Base-by-base conservation (phyloP, 116 monocot species). In the Cymodocea nodosa region DNA sequence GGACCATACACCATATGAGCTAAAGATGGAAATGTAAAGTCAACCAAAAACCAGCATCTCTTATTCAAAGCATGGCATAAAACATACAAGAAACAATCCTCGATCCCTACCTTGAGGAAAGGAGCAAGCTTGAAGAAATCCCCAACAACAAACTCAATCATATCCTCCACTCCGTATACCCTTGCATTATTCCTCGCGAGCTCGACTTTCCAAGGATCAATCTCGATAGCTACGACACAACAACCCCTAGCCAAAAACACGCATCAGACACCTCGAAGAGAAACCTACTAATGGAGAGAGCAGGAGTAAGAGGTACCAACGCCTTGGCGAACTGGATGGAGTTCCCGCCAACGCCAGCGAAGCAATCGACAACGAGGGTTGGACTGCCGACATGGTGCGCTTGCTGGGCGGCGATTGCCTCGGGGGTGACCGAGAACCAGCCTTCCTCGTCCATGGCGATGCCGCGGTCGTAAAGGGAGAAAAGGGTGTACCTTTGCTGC, bases 401-500 rank as follows among this genome's bases (percentile, higher is more conserved):
- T 36, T 88, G 88, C 22, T 59, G 7, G 22, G 79, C 72, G 40
- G 84, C 84, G 51, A 88, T 72, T 52, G 71, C 19, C 73, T 88
- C 88, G 0, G 88, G 84, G 58, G 88, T 88, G 74, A 82, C 88
- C 58, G 88, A 88, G 84, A 72, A 88, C 88, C 88, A 88, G 44
- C 84, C 82, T 64, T 82, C 88, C 59, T 81, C 84, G 88, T 88
- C 88, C 81, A 88, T 67, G 25, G 67, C 67, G 49, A 88, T 63
- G 50, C 88, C 88, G 34, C 52, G 62, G 71, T 88, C 82, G 80
- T 75, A 88, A 37, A 18, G 73, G 68, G 84, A 77, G 81, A 88
- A 88, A 75, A 88, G 88, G 37, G 79, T 75, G 75, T 84, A 73
- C 39, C 88, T 74, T 60, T 84, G 81, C 16, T 14, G 63, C 71